Evolutionary conservation across 2,329 filamentous ascomycete species (phyloP).

Genomic region (Coniella vitis): DNA sequence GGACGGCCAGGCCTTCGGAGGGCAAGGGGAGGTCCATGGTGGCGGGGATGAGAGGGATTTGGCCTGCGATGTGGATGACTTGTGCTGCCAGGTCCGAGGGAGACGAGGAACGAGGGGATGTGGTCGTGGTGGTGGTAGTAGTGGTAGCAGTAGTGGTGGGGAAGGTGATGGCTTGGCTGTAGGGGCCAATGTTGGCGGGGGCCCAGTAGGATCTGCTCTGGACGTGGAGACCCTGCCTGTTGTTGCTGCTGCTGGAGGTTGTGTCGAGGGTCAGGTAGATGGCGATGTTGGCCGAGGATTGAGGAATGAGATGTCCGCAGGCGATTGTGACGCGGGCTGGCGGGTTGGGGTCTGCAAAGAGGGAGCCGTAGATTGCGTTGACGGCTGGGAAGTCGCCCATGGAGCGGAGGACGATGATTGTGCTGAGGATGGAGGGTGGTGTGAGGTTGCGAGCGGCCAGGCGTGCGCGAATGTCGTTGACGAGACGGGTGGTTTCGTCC

Average conservation of each 20-base stretch:
- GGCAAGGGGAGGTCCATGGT: constrained; percentile 69
- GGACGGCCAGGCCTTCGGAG: constrained; percentile 40
- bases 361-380: constrained; percentile 67
- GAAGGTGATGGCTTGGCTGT: constrained; percentile 76
- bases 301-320: constrained; percentile 60
- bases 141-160: constrained; percentile 24
- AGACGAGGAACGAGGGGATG: no score
- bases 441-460: constrained; percentile 31
- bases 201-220: constrained; percentile 96
- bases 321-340: constrained; percentile 80
- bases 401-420: constrained; percentile 63
- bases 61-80: constrained; percentile 68
- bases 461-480: constrained; percentile 36
- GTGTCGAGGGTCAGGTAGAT: constrained; percentile 45
- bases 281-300: constrained; percentile 46
- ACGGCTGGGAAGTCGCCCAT: constrained; percentile 74
- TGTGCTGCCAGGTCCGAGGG: no score
- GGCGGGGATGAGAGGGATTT: constrained; percentile 80
- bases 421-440: constrained; percentile 42
- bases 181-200: constrained; percentile 93
- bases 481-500: constrained; percentile 41
- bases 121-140: constrained; percentile 51
- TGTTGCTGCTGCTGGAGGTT: constrained; percentile 1
- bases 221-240: constrained; percentile 68
- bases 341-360: constrained; percentile 74